Base-by-base conservation (phyloP, 129 eudicot species). In the Deinandra increscens region DNA sequence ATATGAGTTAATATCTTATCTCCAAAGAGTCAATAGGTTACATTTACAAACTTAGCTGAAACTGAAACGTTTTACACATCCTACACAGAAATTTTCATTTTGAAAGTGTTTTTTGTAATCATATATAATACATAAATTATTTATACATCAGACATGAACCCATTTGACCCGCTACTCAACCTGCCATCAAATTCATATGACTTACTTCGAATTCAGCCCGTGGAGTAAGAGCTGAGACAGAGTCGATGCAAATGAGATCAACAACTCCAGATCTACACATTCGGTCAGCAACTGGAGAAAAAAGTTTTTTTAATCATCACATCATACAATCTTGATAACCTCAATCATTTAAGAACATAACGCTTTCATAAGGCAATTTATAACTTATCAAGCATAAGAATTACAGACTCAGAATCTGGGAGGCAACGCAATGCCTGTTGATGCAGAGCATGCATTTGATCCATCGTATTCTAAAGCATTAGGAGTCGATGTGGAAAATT, bases 371-470 rank as follows among this genome's bases (percentile, higher is more conserved):
- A 66, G 41, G 73, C 77, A 72, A 53, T 39, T 78, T 66, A 44
- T 51, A 31, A 66, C 36, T 77, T 42, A 64, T 69, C 44, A 69
- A 41, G 33, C 65, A 41, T 39, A 60, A 18, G 64, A 75, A 60
- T n/a, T 37, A 64, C 58, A 50, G 63, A n/a, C 77, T 70, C 84
- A 93, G 99, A 89, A 79, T 33, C 81, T 84, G 49, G 99, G 99
- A 46, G 99, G 99, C 72, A 83, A 87, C 85, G 99, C 99, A 1
- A 93, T 93, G 99, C 97, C 89, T 81, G 99, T 93, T 65, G 99
- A 93, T 78, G 99, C 99, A 46, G 99, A 93, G 73, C 99, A 93
- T 78, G 99, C 99, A 22, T 93, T 93, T 80, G 99, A 93, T 85
- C 95, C 99, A 46, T 75, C 99, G 31, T 93, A 93, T 82, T 93